These are phyloP conservation scores for Camellia oleifera DNA, from an alignment of 179 eudicot species.

Conservation along the genomic window DNA sequence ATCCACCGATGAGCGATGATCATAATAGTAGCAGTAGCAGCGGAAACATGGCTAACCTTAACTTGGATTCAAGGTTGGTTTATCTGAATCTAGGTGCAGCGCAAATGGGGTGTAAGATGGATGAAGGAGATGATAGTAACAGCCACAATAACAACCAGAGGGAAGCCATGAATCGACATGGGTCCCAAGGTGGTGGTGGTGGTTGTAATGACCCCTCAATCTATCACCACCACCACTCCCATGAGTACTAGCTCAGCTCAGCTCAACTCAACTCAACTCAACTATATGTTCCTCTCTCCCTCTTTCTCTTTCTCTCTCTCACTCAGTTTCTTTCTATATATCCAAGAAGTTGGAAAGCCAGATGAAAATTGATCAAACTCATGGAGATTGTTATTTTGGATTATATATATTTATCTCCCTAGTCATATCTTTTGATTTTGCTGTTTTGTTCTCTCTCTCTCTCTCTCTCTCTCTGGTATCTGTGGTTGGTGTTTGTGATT, in stretches of 20 bases:
- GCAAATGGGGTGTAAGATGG: conserved; percentile 41
- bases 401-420: background rate
- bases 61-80: conserved; percentile 77
- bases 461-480: conserved; percentile 5
- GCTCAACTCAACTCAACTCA: background rate
- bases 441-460: background rate
- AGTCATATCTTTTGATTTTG: background rate
- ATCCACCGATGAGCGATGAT: conserved; percentile 43
- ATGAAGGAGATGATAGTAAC: conserved; percentile 42
- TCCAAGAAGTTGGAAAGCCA: background rate
- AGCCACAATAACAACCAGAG: conserved; percentile 22
- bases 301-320: background rate
- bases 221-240: conserved; percentile 32
- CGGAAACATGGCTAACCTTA: conserved; percentile 36
- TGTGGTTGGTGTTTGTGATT: background rate
- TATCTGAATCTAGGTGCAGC: conserved; percentile 69
- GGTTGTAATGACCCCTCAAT: conserved; percentile 27
- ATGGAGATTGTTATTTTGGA: background rate
- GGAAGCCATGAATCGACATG: conserved; percentile 26
- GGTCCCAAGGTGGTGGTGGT: conserved; percentile 18
- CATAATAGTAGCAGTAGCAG: conserved; percentile 37
- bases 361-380: background rate
- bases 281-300: background rate
- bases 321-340: too few relatives aligned
- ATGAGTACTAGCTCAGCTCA: conserved; percentile 27